Base-by-base conservation (phyloP, 441 rosid species). In the Metrosideros polymorpha region DNA sequence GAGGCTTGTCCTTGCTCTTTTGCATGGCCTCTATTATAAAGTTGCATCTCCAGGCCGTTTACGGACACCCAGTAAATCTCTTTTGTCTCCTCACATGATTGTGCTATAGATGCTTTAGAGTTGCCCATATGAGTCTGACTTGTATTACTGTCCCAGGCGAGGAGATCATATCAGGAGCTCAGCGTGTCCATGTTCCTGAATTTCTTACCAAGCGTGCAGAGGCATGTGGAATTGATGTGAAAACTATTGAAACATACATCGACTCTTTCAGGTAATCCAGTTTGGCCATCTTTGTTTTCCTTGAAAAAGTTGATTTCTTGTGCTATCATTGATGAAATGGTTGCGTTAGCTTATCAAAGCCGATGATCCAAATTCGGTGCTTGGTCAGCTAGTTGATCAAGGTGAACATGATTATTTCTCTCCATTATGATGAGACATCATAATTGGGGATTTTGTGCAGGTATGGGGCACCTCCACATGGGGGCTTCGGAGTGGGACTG, bases 111-210 rank as follows among this genome's bases (percentile, higher is more conserved):
- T 10, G 45, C 45, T 35, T 35, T 27, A 66, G 77, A 66, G 15
- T 35, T 66, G 12, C 45, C 45, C 77, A 66, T 66, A 66, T 66
- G 45, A 66, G 77, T 66, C 14, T 85, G 75, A 56, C 57, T 82
- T 30, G 83, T 45, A 54, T 86, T 76, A 51, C 77, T 83, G 35
- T 49, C 82, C 79, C 71, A 95, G 99, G 99, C 10, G 98, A 96
- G 94, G 98, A 95, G 93, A 98, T 96, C 35, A 95, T 98, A 61
- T 96, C 99, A 8, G 99, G 99, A 89, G 98, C 95, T 82, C 98
- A 95, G 89, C 98, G 98, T 95, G 85, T 95, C 83, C 97, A 95
- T 90, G 93, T 90, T 75, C 93, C 97, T 15, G 96, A 95, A 50
- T 76, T 94, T 84, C 90, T 96, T 91, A 91, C 91, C 42, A 89